phyloP scores from a whole-genome alignment of 495 filamentous ascomycete species.

The Jackrogersella multiformis region DNA sequence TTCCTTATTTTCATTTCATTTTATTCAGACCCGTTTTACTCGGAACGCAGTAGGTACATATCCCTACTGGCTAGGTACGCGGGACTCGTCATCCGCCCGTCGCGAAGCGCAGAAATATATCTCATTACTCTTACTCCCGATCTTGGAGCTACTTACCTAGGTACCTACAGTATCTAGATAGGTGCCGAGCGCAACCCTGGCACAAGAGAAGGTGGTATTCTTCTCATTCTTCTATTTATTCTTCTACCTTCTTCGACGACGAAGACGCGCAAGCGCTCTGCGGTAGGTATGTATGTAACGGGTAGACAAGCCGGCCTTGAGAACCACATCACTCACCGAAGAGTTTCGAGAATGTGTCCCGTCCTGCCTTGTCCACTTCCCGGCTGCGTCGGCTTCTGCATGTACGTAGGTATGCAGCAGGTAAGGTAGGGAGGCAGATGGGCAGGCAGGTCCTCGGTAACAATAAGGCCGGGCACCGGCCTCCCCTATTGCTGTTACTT shows the following conservation, averaged over 20 bases:
- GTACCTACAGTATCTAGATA: conserved; percentile 12
- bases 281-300: conserved; percentile 16
- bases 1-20: not conserved
- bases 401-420: not conserved
- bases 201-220: conserved; percentile 31
- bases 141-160: too few species aligned
- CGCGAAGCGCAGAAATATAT: conserved; percentile 5
- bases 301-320: not conserved
- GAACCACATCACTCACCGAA: conserved; percentile 33
- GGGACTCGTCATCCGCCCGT: conserved; percentile 10
- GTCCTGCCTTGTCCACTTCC: not conserved
- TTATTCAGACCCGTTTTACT: conserved; percentile 8
- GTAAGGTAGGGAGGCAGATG: too few species aligned
- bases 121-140: conserved; percentile 12
- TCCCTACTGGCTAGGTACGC: too few species aligned
- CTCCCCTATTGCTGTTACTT: conserved; percentile 34
- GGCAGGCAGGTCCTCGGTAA: too few species aligned
- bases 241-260: conserved; percentile 6
- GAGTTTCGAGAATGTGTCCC: conserved; percentile 12
- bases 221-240: not conserved
- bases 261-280: conserved; percentile 30
- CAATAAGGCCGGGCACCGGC: conserved; percentile 8
- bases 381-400: conserved; percentile 21
- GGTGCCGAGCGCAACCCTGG: not conserved
- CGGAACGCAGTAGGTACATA: not conserved